phyloP scores from a whole-genome alignment of 2,329 filamentous ascomycete genomes.

The Alternaria sp. region DNA sequence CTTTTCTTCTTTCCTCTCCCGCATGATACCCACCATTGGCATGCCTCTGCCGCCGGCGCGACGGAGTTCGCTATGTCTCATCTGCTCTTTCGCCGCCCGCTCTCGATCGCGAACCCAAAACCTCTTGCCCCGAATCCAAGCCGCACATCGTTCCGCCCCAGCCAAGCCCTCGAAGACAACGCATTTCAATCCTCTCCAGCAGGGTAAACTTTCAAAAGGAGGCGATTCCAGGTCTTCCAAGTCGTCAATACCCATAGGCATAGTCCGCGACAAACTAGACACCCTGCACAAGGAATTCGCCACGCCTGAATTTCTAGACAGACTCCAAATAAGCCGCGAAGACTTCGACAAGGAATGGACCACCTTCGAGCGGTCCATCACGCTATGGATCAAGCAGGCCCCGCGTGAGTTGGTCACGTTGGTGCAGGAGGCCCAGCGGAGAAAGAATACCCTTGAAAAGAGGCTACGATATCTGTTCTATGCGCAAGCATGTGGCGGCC shows the following conservation, averaged over 20 bases:
- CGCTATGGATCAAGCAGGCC: constrained; percentile 27
- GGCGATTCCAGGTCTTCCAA: neutral
- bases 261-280: constrained; percentile 18
- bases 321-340: constrained; percentile 30
- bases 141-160: constrained; percentile 17
- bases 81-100: constrained; percentile 47
- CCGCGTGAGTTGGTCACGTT: constrained; percentile 23
- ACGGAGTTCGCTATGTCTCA: constrained; percentile 48
- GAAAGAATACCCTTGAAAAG: constrained; percentile 45
- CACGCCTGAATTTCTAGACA: constrained; percentile 30
- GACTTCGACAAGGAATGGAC: constrained; percentile 39
- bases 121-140: constrained; percentile 37
- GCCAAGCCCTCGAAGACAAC: neutral
- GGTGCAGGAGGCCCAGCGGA: constrained; percentile 14
- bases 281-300: constrained; percentile 21
- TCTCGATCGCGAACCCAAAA: constrained; percentile 24
- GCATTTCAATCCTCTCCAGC: neutral
- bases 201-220: neutral
- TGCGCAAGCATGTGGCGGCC: constrained; percentile 37
- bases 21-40: constrained; percentile 6
- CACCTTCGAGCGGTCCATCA: constrained; percentile 29
- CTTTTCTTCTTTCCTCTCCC: neutral
- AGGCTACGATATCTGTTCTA: constrained; percentile 74
- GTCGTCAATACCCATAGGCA: neutral
- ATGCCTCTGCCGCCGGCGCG: constrained; percentile 38